Evolutionary conservation across 495 filamentous ascomycete genomes (phyloP).

Genomic region (Poronia punctata): DNA sequence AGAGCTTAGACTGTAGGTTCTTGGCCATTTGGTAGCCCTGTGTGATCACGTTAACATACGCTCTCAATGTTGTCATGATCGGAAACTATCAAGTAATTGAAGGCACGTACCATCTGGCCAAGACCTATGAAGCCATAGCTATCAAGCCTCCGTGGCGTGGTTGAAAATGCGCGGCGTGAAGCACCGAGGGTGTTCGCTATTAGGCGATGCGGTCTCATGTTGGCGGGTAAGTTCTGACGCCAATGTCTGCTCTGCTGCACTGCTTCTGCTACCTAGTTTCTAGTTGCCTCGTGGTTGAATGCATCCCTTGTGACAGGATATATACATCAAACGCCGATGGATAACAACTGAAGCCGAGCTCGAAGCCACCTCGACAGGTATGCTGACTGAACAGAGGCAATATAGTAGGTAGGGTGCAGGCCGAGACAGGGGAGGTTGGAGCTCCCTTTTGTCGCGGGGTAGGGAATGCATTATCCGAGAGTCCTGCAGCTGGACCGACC

Average conservation of each 20-base stretch:
- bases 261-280: conserved; percentile 1
- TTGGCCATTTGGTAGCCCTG: conserved; percentile 81
- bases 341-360: no score
- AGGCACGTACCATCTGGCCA: conserved; percentile 80
- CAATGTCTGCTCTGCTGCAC: no score
- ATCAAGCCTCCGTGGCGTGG: conserved; percentile 45
- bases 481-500: conserved; percentile 10
- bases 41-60: no score
- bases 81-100: conserved; percentile 1
- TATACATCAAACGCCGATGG: not conserved
- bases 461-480: conserved; percentile 9
- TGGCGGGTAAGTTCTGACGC: conserved; percentile 4
- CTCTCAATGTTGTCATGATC: not conserved
- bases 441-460: conserved; percentile 19
- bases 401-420: not conserved
- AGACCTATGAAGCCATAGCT: conserved; percentile 81
- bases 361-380: not conserved
- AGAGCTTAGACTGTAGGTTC: conserved; percentile 72
- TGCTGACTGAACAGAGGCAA: not conserved
- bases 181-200: conserved; percentile 20
- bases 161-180: conserved; percentile 50
- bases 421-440: not conserved
- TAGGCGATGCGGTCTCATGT: conserved; percentile 27
- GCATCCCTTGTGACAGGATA: not conserved
- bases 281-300: not conserved